Base-by-base conservation (phyloP, 2,329 filamentous ascomycete genomes). In the Microcyclospora pomicola region DNA sequence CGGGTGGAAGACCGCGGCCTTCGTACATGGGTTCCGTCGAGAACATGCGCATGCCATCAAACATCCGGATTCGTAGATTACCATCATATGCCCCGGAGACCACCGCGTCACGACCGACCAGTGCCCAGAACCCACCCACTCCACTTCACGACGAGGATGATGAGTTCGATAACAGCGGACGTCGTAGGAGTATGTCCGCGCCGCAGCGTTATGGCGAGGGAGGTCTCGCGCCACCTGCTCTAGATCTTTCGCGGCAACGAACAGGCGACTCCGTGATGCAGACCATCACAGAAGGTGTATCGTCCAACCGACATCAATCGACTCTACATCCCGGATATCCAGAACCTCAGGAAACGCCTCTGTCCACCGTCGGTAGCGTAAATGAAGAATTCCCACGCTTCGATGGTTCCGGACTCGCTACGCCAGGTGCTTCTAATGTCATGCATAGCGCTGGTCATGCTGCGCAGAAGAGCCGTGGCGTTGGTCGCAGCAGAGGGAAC, bases 121-220 rank as follows among this genome's bases (percentile, higher is more conserved):
- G 19, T 24, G 19, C 19, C 4, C 19, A 24, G 19, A 24, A 24
- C 7, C 19, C 19, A 24, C 19, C 19, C 19, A 24, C 19, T 24
- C 19, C 19, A 24, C 19, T 24, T 7, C 19, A 24, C 19, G 19
- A 24, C 19, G 19, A 24, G 7, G 7, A 24, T 24, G 19, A 24
- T 24, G 19, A 24, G 19, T 24, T 24, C 19, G 45, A 45, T 15
- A 44, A 50, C 16, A 27, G 40, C 11, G 43, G 49, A n/a, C 45
- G 54, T 33, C 50, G 54, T 34, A 43, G 55, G 34, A 55, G 52
- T 32, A 43, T 49, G n/a, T 56, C 54, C 11, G 55, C 53, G 15
- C 53, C 51, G 2, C 52, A 56, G 46, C 42, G 48, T 15, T 45
- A 50, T 35, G 39, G 44, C 19, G 33, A 37, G 6, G 34, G 12